Base-by-base conservation (phyloP, 306 rosid species). In the Cercis canadensis region DNA sequence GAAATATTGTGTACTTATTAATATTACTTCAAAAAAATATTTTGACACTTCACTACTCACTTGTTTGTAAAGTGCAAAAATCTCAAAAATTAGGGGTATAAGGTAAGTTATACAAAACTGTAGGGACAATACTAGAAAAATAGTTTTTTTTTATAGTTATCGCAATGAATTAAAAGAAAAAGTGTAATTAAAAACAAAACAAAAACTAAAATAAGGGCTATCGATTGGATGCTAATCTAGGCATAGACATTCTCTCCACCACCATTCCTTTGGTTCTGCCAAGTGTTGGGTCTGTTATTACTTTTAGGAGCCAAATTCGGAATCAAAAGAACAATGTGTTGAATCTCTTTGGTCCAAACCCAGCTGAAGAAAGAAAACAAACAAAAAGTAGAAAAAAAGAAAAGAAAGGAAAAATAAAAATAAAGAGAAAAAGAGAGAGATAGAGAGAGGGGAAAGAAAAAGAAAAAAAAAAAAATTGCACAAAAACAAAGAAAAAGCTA, bases 251-350 rank as follows among this genome's bases (percentile, higher is more conserved):
- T 70, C 46, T 56, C 33, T 7, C 52, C 61, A 54, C 57, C 70
- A 65, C 33, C 80, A 24, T 77, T 62, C 29, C 37, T 76, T 76
- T 69, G 72, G 13, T 65, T 77, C 85, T 70, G 71, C 83, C 82
- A 88, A 73, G 60, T 90, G 85, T 90, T 17, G 75, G 92, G 96
- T 77, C 49, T 78, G 62, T 50, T 70, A 85, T 80, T 75, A 70
- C 72, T 85, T 82, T 66, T 70, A 85, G 96, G 93, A 88, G 86
- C 83, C 69, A 58, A 85, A 83, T 46, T 54, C 89, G 97, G 92
- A 79, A 83, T 53, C 82, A 50, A 67, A 47, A 14, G 33, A 69
- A 29, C 78, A 76, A 60, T 50, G 89, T 53, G 69, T 70, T 84
- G 82, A 78, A 77, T 81, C 67, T 63, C 55, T 46, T 63, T 67